phyloP scores from a whole-genome alignment of 2,329 filamentous ascomycete species.

The Cercospora canescens region DNA sequence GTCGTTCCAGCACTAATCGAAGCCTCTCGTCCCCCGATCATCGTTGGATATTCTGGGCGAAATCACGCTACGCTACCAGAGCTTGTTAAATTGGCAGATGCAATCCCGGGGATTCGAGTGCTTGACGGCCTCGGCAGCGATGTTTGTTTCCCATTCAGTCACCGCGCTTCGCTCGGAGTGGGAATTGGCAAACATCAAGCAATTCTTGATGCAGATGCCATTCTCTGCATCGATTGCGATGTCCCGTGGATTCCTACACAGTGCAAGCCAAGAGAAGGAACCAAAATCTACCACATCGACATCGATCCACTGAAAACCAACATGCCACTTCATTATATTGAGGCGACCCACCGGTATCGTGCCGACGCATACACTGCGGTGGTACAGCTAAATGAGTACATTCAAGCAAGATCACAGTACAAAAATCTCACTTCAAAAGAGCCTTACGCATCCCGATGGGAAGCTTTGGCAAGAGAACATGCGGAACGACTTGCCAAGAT shows the following conservation, averaged over 20 bases:
- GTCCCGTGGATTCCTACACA: conserved; percentile 91
- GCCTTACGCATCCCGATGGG: not conserved
- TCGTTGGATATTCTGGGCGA: conserved; percentile 71
- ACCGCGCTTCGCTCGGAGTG: conserved; percentile 61
- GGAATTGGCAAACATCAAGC: conserved; percentile 72
- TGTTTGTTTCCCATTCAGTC: conserved; percentile 76
- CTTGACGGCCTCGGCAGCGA: conserved; percentile 76
- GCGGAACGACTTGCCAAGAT: conserved; percentile 61
- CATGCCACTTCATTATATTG: conserved; percentile 60
- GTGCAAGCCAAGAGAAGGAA: conserved; percentile 57
- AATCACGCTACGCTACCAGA: conserved; percentile 63
- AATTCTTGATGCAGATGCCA: conserved; percentile 77
- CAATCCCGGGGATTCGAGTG: conserved; percentile 67
- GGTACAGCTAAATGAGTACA: conserved; percentile 64
- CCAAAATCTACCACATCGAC: conserved; percentile 66
- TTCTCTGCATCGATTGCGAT: conserved; percentile 84
- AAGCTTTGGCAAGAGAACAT: conserved; percentile 41
- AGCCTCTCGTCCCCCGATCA: conserved; percentile 66
- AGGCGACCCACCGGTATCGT: conserved; percentile 54
- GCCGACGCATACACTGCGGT: conserved; percentile 59
- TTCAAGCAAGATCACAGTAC: conserved; percentile 55
- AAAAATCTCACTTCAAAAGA: not conserved
- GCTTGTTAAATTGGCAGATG: conserved; percentile 67
- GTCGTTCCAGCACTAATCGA: conserved; percentile 64
- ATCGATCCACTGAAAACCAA: conserved; percentile 66